phyloP scores from a whole-genome alignment of 352 stramenopile genomes.

The Phytophthora sansomeana region DNA sequence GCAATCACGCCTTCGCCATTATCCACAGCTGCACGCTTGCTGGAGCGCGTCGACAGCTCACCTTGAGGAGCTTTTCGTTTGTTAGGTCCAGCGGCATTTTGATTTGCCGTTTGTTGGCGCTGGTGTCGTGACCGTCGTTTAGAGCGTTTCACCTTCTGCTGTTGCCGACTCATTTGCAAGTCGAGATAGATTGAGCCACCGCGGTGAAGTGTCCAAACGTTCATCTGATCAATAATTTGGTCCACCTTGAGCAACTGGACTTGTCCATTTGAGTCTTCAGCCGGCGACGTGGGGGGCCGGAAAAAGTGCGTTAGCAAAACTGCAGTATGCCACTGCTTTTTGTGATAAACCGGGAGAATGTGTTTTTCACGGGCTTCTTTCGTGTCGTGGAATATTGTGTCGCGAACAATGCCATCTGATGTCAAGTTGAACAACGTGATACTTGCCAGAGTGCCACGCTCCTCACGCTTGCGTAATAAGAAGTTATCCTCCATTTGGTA shows the following conservation, averaged over 20 bases:
- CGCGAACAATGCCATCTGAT: slow-evolving; percentile 86
- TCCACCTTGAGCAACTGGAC: slow-evolving; percentile 88
- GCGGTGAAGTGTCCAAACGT: slow-evolving; percentile 84
- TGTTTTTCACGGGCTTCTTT: slow-evolving; percentile 89
- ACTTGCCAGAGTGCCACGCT: slow-evolving; percentile 81
- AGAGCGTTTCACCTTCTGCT: slow-evolving; percentile 80
- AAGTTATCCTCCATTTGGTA: slow-evolving; percentile 91
- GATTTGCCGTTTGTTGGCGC: slow-evolving; percentile 19
- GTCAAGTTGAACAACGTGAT: slow-evolving; percentile 88
- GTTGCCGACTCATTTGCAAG: slow-evolving; percentile 87
- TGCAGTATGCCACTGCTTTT: slow-evolving; percentile 88
- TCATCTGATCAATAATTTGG: slow-evolving; percentile 91
- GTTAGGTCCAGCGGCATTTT: slow-evolving; percentile 24
- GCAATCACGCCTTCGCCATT: slow-evolving; percentile 22
- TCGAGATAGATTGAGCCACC: slow-evolving; percentile 89
- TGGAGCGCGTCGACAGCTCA: slow-evolving; percentile 40
- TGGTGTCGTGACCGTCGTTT: slow-evolving; percentile 50
- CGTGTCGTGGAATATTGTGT: slow-evolving; percentile 89
- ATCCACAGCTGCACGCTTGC: slow-evolving; percentile 52
- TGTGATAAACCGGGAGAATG: slow-evolving; percentile 85
- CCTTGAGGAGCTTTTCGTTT: slow-evolving; percentile 59
- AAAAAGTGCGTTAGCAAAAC: slow-evolving; percentile 89
- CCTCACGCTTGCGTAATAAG: slow-evolving; percentile 78
- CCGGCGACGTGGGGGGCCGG: slow-evolving; percentile 70
- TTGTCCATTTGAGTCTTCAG: slow-evolving; percentile 77